Base-by-base conservation (phyloP, 345 rosid genomes). In the Camelina sativa region DNA sequence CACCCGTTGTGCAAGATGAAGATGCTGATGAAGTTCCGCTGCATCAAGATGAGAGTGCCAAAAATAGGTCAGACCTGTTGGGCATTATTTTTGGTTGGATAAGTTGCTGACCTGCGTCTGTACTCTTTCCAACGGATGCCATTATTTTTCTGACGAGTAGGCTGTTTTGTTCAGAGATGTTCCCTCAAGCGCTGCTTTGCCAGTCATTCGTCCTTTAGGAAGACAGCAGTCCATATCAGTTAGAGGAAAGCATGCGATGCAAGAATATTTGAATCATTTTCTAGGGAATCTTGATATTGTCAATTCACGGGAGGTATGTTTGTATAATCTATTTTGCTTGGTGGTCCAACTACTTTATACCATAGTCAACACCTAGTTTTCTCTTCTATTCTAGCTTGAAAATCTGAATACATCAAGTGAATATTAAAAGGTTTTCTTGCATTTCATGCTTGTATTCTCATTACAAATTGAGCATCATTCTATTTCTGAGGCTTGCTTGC, bases 121-220 rank as follows among this genome's bases (percentile, higher is more conserved):
- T 67, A 60, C 38, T 11, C 54, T 19, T 25, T 69, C 65, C 50
- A 30, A 15, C 0, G 8, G 65, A 61, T 72, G 43, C 48, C 59
- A 35, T 32, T 69, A 3, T 61, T 47, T 47, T 54, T 61, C 64
- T 79, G 32, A 72, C 58, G 4, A 65, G 55, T 77, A 59, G 81
- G 17, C 44, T 82, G 82, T 86, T 80, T 74, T 79, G 66, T 85
- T 70, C 90, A 95, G 99, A 87, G 88, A 92, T 85, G 96, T 95
- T 85, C 99, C 99, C 16, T 91, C 99, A 61, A 92, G 85, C 67
- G 99, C 99, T 78, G 99, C 96, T 76, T 83, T 95, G 72, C 91
- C 96, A 38, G 90, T 95, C 67, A 88, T 95, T 71, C 93, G 96
- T 56, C 99, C 99, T 16, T 69, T 95, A 66, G 96, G 97, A 67